Evolutionary conservation across 208 protist species (phyloP).

Genomic region (Phytomonas sp.): DNA sequence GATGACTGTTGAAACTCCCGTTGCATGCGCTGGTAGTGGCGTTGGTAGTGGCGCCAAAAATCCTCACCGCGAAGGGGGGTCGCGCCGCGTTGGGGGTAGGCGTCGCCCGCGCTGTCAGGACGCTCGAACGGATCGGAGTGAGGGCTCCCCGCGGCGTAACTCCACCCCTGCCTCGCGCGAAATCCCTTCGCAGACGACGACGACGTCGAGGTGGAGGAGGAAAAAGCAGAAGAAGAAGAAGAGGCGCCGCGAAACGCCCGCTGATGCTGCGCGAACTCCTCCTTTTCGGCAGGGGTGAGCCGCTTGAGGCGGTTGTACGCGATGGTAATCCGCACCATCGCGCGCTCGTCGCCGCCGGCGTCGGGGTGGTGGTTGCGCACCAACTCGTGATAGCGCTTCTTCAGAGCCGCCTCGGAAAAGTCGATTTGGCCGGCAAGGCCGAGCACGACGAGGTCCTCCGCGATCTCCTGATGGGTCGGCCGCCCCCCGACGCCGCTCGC

Average conservation of each 20-base stretch:
- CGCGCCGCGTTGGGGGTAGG: conserved; percentile 11
- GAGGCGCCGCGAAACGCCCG: conserved; percentile 24
- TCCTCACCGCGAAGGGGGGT: conserved; percentile 21
- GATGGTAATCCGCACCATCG: conserved; percentile 75
- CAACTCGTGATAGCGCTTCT: conserved; percentile 63
- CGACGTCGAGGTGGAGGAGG: too few species aligned
- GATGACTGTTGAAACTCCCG: conserved; percentile 6
- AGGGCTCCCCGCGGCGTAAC: conserved; percentile 10
- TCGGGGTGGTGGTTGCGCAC: conserved; percentile 73
- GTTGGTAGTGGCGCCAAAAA: conserved; percentile 35
- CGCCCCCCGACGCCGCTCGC: conserved; percentile 16
- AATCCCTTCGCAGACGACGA: too few species aligned
- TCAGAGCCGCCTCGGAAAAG: conserved; percentile 29
- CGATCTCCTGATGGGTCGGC: conserved; percentile 44
- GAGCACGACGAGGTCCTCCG: conserved; percentile 39
- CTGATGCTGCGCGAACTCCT: conserved; percentile 46
- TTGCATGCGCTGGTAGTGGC: conserved; percentile 21
- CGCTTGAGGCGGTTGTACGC: conserved; percentile 51
- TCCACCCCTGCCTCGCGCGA: conserved; percentile 16
- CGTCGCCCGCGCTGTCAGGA: conserved; percentile 13
- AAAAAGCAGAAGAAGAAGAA: too few species aligned
- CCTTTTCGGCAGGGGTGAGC: conserved; percentile 47
- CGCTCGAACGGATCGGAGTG: conserved; percentile 14
- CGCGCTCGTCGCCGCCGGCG: conserved; percentile 54
- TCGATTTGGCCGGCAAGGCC: conserved; percentile 26